These are phyloP conservation scores for Colletotrichum noveboracense DNA, from an alignment of 2,329 filamentous ascomycete species.

Conservation along the genomic window DNA sequence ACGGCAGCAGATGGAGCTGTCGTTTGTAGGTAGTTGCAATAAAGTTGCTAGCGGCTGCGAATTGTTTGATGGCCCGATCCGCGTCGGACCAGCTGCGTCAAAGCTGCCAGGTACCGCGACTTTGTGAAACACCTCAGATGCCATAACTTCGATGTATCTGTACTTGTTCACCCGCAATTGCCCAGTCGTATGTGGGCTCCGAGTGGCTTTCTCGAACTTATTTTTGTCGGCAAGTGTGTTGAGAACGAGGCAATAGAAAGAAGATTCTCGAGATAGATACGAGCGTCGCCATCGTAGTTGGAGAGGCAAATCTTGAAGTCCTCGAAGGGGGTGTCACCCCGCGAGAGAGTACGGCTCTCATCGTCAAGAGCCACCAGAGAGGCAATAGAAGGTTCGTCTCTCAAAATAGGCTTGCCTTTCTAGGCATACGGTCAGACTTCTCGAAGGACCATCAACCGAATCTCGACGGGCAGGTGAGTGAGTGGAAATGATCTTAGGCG, in stretches of 20 bases:
- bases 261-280: slow-evolving; percentile 91
- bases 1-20: not conserved
- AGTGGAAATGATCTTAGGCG: too few relatives aligned
- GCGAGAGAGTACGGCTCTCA: too few relatives aligned
- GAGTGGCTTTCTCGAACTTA: too few relatives aligned
- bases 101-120: not conserved
- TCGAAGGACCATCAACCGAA: too few relatives aligned
- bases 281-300: slow-evolving; percentile 94
- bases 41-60: not conserved
- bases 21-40: not conserved
- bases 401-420: too few relatives aligned
- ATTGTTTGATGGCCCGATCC: not conserved
- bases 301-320: slow-evolving; percentile 84
- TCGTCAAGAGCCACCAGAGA: too few relatives aligned
- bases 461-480: too few relatives aligned
- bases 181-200: not conserved
- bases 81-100: not conserved
- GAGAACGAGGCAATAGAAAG: slow-evolving; percentile 38
- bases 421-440: too few relatives aligned
- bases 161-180: not conserved
- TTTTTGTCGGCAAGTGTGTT: too few relatives aligned
- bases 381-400: too few relatives aligned
- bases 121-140: not conserved
- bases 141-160: not conserved
- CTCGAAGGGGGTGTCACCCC: slow-evolving; percentile 55